phyloP scores from a whole-genome alignment of 2,329 filamentous ascomycete genomes.

The Geosmithia flava region DNA sequence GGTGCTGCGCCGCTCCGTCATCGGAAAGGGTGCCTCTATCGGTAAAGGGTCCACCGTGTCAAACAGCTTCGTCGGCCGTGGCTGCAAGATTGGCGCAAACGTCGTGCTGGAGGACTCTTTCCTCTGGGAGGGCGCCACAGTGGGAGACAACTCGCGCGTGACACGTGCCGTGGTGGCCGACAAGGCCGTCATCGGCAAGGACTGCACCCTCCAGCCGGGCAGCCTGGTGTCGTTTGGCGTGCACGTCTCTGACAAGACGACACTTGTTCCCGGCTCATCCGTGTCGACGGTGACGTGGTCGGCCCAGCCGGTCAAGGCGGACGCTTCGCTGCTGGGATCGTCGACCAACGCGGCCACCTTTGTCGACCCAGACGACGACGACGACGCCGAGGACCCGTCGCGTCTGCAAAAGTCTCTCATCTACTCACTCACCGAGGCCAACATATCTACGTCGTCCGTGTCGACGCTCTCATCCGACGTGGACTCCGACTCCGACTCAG shows the following conservation, averaged over 20 bases:
- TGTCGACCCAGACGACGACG: constrained; percentile 30
- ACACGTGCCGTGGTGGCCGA: constrained; percentile 66
- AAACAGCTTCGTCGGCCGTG: constrained; percentile 70
- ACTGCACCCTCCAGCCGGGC: constrained; percentile 57
- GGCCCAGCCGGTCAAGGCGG: constrained; percentile 23
- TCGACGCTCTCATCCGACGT: constrained; percentile 53
- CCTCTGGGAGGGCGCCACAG: constrained; percentile 73
- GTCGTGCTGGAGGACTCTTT: constrained; percentile 70
- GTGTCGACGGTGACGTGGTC: constrained; percentile 22
- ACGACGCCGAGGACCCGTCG: constrained; percentile 35
- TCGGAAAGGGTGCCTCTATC: constrained; percentile 66
- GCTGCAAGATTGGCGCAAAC: constrained; percentile 78
- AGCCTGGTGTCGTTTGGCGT: constrained; percentile 73
- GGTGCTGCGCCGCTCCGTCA: constrained; percentile 55
- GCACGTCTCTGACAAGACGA: constrained; percentile 50
- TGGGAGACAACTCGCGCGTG: constrained; percentile 64
- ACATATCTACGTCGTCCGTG: constrained; percentile 40
- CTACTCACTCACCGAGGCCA: constrained; percentile 38
- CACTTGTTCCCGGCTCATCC: constrained; percentile 21
- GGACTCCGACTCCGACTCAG: constrained; percentile 53
- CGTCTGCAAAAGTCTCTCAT: constrained; percentile 42
- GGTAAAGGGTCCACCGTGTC: constrained; percentile 58
- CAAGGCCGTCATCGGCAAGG: constrained; percentile 57
- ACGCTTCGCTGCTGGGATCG: constrained; percentile 33
- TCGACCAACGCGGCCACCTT: constrained; percentile 38